A percentile compares a stretch with the other conserved stretches of the same genome.
These are phyloP conservation scores for Sporothrix euskadiensis DNA, from an alignment of 2,329 filamentous ascomycete species.

Conservation along the genomic window DNA sequence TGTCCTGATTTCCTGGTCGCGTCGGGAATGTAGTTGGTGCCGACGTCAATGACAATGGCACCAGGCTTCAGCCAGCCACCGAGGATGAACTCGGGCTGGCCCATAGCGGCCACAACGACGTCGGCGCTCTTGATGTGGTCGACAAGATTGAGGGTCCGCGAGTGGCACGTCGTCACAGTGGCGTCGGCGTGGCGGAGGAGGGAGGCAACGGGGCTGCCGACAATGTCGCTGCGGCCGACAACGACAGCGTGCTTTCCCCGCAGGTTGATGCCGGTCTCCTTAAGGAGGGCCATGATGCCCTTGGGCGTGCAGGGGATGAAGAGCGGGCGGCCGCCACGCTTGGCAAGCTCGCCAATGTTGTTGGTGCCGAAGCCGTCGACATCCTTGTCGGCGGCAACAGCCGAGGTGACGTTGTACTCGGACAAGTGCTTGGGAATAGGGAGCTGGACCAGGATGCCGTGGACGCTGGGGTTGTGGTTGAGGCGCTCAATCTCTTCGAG, in stretches of 20 bases:
- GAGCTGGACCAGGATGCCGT: conserved; percentile 92
- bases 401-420: conserved; percentile 86
- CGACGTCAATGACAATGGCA: conserved; percentile 95
- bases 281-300: conserved; percentile 89
- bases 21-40: conserved; percentile 93
- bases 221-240: conserved; percentile 92
- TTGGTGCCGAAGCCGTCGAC: conserved; percentile 93
- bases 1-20: conserved; percentile 87
- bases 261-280: conserved; percentile 79
- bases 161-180: conserved; percentile 95
- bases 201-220: conserved; percentile 95
- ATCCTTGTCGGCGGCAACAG: conserved; percentile 91
- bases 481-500: conserved; percentile 76
- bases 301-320: conserved; percentile 97
- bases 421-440: conserved; percentile 87
- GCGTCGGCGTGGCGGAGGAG: conserved; percentile 93
- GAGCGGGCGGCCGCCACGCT: conserved; percentile 83
- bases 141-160: conserved; percentile 73
- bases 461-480: conserved; percentile 83
- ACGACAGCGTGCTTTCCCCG: conserved; percentile 93
- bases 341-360: conserved; percentile 96
- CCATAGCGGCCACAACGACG: conserved; percentile 89
- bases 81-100: conserved; percentile 82
- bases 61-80: conserved; percentile 95
- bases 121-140: conserved; percentile 80